These are phyloP conservation scores for Thermothelomyces thermophilus DNA, from an alignment of 2,329 filamentous ascomycete genomes.

Conservation along the genomic window DNA sequence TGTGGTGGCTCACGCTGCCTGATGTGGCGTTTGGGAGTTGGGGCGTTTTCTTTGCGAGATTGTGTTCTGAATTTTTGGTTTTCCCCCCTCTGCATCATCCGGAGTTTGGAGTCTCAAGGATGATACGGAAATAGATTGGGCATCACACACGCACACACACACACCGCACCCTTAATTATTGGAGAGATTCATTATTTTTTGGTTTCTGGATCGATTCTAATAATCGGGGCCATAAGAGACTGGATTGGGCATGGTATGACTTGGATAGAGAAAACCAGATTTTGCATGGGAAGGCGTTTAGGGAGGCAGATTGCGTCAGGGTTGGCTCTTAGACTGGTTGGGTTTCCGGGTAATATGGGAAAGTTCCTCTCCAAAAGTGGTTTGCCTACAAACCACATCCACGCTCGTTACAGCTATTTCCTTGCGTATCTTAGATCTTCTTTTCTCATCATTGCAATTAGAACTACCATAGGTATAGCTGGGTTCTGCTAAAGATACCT, in stretches of 20 bases:
- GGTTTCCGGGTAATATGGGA: neutral
- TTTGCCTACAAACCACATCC: neutral
- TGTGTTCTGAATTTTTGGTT: neutral
- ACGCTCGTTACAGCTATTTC: slow-evolving; percentile 12
- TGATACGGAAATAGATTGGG: neutral
- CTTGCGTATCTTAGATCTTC: slow-evolving; percentile 10
- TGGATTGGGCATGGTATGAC: neutral
- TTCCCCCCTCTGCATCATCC: neutral
- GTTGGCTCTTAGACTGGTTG: neutral
- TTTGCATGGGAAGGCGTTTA: neutral
- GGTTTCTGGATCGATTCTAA: neutral
- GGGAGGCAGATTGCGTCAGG: too few relatives aligned
- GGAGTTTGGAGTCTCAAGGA: slow-evolving; percentile 6
- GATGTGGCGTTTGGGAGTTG: slow-evolving; percentile 4
- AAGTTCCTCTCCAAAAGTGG: neutral
- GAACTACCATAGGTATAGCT: too few relatives aligned
- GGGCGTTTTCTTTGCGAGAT: neutral
- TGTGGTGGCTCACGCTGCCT: neutral
- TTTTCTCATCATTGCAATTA: too few relatives aligned
- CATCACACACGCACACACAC: neutral
- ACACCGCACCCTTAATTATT: neutral
- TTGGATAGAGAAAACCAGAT: too few relatives aligned
- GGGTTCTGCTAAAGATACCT: too few relatives aligned
- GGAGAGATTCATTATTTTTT: neutral
- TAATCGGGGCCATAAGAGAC: neutral